Evolutionary conservation across 2,329 filamentous ascomycete species (phyloP).

Genomic region (Pseudopithomyces chartarum): DNA sequence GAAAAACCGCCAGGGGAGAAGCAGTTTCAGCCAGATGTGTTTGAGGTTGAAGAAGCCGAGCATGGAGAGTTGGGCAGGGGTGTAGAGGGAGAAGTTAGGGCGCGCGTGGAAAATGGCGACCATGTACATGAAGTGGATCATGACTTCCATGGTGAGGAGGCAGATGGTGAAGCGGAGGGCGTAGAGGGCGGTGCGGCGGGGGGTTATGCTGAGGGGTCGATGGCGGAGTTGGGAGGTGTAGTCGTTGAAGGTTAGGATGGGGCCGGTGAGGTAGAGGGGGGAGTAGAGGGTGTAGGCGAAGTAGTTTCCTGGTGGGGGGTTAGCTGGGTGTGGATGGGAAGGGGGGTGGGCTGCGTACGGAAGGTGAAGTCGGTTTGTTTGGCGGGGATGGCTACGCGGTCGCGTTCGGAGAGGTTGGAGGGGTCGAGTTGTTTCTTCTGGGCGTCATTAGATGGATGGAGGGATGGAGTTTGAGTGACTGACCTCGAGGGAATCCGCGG

Average conservation of each 20-base stretch:
- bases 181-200: slow-evolving; percentile 75
- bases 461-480: slow-evolving; percentile 32
- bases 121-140: slow-evolving; percentile 91
- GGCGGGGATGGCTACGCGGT: slow-evolving; percentile 80
- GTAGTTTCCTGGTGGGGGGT: slow-evolving; percentile 63
- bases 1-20: slow-evolving; percentile 98
- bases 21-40: slow-evolving; percentile 96
- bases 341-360: slow-evolving; percentile 43
- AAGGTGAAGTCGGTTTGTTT: slow-evolving; percentile 73
- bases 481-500: slow-evolving; percentile 78
- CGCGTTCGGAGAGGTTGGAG: slow-evolving; percentile 81
- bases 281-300: slow-evolving; percentile 89
- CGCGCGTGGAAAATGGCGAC: slow-evolving; percentile 85
- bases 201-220: slow-evolving; percentile 71
- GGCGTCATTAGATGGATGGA: slow-evolving; percentile 62
- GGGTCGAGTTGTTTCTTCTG: slow-evolving; percentile 99
- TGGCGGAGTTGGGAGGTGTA: slow-evolving; percentile 87
- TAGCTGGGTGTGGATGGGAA: too few relatives aligned
- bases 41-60: slow-evolving; percentile 95
- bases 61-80: slow-evolving; percentile 84
- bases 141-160: slow-evolving; percentile 80
- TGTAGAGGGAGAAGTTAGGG: slow-evolving; percentile 82
- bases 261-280: slow-evolving; percentile 88
- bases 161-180: slow-evolving; percentile 79
- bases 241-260: slow-evolving; percentile 97